Evolutionary conservation across 495 filamentous ascomycete genomes (phyloP).

Genomic region (Hyaloscypha variabilis): DNA sequence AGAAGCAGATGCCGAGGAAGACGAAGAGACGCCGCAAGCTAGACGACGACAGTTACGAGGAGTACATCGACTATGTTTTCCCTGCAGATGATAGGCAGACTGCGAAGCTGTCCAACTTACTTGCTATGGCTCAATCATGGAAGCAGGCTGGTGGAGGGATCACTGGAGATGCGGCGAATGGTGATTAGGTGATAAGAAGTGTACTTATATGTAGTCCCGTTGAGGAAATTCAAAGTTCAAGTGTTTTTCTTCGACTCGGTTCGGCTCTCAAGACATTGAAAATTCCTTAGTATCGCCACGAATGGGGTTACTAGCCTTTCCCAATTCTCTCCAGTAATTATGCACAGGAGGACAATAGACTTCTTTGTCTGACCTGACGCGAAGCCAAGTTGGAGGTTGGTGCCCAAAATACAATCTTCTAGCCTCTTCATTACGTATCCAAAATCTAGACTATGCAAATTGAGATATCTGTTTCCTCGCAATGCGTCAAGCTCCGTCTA

Average conservation of each 20-base stretch:
- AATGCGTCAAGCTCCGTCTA: neutral
- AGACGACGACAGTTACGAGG: conserved; percentile 94
- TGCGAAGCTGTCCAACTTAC: conserved; percentile 78
- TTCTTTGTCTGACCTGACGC: too few relatives aligned
- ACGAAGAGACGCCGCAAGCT: conserved; percentile 93
- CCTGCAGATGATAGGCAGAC: conserved; percentile 91
- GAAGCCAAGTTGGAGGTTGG: too few relatives aligned
- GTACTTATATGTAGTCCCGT: neutral
- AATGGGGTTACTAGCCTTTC: too few relatives aligned
- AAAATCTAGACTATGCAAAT: neutral
- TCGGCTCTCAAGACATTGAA: too few relatives aligned
- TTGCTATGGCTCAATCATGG: conserved; percentile 87
- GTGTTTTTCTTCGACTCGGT: neutral
- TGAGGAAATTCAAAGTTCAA: neutral
- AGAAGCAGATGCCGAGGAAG: conserved; percentile 87
- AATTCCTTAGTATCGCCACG: too few relatives aligned
- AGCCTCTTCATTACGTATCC: neutral
- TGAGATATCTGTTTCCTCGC: neutral
- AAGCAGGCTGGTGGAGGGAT: conserved; percentile 63
- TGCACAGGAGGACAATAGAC: too few relatives aligned
- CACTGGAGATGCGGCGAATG: conserved; percentile 11
- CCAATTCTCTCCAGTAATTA: too few relatives aligned
- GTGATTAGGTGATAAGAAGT: neutral
- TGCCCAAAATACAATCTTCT: neutral
- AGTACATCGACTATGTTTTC: conserved; percentile 97